Base-by-base conservation (phyloP, 2,329 filamentous ascomycete species). In the Elsinoe necatrix region DNA sequence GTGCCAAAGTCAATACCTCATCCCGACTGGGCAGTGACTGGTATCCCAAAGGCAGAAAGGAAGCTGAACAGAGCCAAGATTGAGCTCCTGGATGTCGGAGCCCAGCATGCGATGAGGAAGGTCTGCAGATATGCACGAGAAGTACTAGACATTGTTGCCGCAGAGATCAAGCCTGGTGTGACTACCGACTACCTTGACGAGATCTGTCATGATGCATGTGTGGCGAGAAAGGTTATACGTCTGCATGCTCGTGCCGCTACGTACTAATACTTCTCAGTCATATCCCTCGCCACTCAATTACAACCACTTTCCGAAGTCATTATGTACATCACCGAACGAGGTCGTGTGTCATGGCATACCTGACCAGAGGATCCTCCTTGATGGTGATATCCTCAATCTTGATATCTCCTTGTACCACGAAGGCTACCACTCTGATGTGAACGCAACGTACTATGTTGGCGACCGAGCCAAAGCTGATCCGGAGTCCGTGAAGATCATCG, bases 291-390 rank as follows among this genome's bases (percentile, higher is more conserved):
- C 91, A 1, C 77, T 97, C 29, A 96, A 96, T 75, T 97, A 97
- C 75, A 87, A 87, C 76, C 79, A 90, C 72, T 98, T 97, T 73
- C 93, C 93, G 62, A 98, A 98, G 75, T 97, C 93, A 0, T 87
- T 96, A 60, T 98, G 93, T 73, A 97, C 91, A 2, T 96, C 91
- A 2, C 75, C 88, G 48, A 98, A 98, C 76, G 93, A 98, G 73
- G 87, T 95, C 61, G 97, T 98, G 70, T 98, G 93, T 76, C 93
- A 98, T 77, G 93, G 93, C 55, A 97, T 98, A 61, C 93, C 93
- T 12, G 93, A 98, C 67, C 84, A 95, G 69, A 83, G 93, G 57
- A 78, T 87, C 6, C 79, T 98, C 1, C 73, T 89, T 60, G 91
- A 98, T 63, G 93, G 93, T 60, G 93, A 98, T 67, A 97, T 98